Base-by-base conservation (phyloP, 148 eudicot species). In the Chenopodium album region DNA sequence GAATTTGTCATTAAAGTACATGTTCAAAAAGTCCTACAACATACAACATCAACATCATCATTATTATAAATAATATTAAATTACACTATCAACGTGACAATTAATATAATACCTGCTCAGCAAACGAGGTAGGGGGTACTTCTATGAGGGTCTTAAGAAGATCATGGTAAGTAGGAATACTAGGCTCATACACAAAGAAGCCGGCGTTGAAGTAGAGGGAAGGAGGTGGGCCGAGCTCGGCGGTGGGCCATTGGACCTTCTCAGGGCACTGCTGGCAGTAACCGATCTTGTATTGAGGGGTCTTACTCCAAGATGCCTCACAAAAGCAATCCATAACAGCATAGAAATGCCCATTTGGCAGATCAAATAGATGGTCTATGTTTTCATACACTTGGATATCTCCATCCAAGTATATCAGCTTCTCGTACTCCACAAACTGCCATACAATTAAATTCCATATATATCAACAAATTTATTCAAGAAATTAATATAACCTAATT, bases 251-350 rank as follows among this genome's bases (percentile, higher is more conserved):
- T 64, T 59, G 68, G 28, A 86, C 86, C 80, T 63, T 85, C 28
- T 87, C 91, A n/a, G 91, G 89, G 76, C 86, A 88, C 73, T 86
- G 91, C 62, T 88, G 89, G 72, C 87, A 86, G 86, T 85, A 88
- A 4, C 87, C 87, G 47, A 88, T 85, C 83, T 83, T 79, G 41
- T 88, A 84, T 41, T 85, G 90, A 59, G 78, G 79, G 2, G 88
- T 88, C n/a, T 83, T 81, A 54, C 85, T 85, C 90, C 90, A 88
- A 0, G 88, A 83, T 6, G 83, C 69, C 81, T 88, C 91, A 52
- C 91, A 88, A 52, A 86, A 85, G 37, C 91, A 88, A 67, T 85
- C 89, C 85, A 85, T 75, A 4, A 84, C 91, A 0, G 86, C 91
- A 44, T 86, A 88, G 26, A 88, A 85, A 76, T 83, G 66, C 37